Evolutionary conservation across 1,139 yeast species (phyloP).

Genomic region (Yamadazyma aaseri): DNA sequence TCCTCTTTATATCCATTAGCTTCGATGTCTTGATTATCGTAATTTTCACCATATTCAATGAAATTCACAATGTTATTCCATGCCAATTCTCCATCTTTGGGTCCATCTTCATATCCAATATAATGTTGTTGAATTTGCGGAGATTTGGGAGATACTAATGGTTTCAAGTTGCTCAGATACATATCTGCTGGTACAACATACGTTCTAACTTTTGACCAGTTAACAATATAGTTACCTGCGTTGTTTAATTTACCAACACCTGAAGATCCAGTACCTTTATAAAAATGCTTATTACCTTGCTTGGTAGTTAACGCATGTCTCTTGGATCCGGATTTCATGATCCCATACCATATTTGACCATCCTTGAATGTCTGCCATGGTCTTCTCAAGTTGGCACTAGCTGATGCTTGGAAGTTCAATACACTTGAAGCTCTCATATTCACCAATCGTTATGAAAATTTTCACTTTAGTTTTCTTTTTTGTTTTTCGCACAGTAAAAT

Average conservation of each 20-base stretch:
- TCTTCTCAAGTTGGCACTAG: conserved; percentile 56
- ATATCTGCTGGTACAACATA: conserved; percentile 75
- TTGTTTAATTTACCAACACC: conserved; percentile 84
- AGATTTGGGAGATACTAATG: conserved; percentile 68
- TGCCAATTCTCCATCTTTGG: conserved; percentile 72
- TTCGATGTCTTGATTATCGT: conserved; percentile 39
- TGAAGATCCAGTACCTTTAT: conserved; percentile 94
- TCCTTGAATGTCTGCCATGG: conserved; percentile 90
- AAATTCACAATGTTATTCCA: conserved; percentile 72
- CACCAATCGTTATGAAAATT: conserved; percentile 7
- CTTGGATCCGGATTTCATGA: conserved; percentile 73
- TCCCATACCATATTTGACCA: conserved; percentile 82
- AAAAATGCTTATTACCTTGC: conserved; percentile 90
- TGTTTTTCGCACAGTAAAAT: conserved; percentile 1
- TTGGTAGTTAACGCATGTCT: conserved; percentile 86
- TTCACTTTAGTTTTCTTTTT: conserved; percentile 10
- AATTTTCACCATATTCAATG: conserved; percentile 66
- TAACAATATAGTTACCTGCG: conserved; percentile 70
- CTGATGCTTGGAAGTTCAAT: conserved; percentile 53
- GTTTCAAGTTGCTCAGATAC: conserved; percentile 51
- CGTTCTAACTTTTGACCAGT: conserved; percentile 87
- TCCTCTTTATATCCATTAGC: conserved; percentile 45
- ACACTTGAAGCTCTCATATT: conserved; percentile 56
- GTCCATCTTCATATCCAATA: conserved; percentile 68
- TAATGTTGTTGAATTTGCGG: conserved; percentile 70